Conservation (phyloP, 805 yeast species). For the Saccharomycopsis fermentans region DNA sequence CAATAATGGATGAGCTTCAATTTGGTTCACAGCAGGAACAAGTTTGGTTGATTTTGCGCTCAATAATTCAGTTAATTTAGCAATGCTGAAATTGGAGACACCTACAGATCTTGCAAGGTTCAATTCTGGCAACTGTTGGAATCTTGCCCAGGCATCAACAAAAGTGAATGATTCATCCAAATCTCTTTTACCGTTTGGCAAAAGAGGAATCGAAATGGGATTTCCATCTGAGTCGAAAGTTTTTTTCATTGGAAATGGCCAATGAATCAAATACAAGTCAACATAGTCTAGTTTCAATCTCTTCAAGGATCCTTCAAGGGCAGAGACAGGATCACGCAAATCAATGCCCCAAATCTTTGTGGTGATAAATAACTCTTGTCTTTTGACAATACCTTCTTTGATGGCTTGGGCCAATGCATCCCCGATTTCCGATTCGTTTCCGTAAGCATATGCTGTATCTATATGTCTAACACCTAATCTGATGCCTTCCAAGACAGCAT, state of each 20-base stretch:
- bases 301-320: conserved; percentile 40
- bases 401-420: conserved; percentile 22
- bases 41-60: conserved; percentile 37
- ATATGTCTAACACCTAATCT: conserved; percentile 47
- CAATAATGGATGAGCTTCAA: conserved; percentile 65
- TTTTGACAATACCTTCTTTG: conserved; percentile 15
- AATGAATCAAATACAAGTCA: conserved; percentile 57
- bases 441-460: conserved; percentile 58
- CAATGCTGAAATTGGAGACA: conserved; percentile 59
- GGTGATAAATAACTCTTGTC: conserved; percentile 49
- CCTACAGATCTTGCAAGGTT: conserved; percentile 62
- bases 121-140: conserved; percentile 48
- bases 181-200: conserved; percentile 30
- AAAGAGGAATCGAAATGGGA: conserved; percentile 25
- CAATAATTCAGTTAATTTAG: conserved; percentile 41
- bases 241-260: conserved; percentile 45
- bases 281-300: conserved; percentile 49
- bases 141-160: conserved; percentile 48
- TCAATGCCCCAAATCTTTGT: conserved; percentile 50
- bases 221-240: conserved; percentile 23
- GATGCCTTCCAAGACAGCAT: conserved; percentile 38
- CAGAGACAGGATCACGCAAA: conserved; percentile 32
- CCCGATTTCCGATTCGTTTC: conserved; percentile 47
- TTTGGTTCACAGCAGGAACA: conserved; percentile 64
- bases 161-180: conserved; percentile 30